phyloP scores from a whole-genome alignment of 805 yeast genomes.

The Torulaspora indica region DNA sequence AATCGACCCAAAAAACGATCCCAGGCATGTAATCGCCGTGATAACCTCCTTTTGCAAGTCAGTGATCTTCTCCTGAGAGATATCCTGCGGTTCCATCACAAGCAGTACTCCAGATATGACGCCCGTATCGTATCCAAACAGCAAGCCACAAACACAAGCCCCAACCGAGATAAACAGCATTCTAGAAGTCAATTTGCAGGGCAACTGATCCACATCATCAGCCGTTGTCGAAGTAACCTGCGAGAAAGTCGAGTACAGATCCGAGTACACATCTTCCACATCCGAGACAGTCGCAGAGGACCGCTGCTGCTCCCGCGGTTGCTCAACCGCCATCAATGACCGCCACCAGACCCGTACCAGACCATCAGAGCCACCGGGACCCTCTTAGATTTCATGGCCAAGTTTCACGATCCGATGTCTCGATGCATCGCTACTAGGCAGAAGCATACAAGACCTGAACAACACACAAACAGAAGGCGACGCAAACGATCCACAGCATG shows the following conservation, averaged over 20 bases:
- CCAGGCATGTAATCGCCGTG: conserved; percentile 47
- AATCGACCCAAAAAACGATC: conserved; percentile 51
- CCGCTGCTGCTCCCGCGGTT: conserved; percentile 2
- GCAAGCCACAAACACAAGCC: conserved; percentile 55
- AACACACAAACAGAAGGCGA: background rate
- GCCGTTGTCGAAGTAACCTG: conserved; percentile 28
- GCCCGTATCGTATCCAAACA: conserved; percentile 64
- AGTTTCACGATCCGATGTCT: background rate
- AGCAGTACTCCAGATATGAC: conserved; percentile 57
- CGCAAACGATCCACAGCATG: background rate
- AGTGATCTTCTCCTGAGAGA: conserved; percentile 34
- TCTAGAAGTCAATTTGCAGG: conserved; percentile 23
- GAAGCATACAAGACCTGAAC: background rate
- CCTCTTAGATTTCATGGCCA: background rate
- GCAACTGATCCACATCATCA: conserved; percentile 31
- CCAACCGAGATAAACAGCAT: conserved; percentile 21
- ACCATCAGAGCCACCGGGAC: background rate
- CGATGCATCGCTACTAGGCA: background rate
- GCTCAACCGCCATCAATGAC: background rate
- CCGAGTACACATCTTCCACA: conserved; percentile 29
- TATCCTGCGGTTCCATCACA: conserved; percentile 41
- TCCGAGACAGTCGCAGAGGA: conserved; percentile 9
- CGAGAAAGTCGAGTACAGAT: conserved; percentile 29
- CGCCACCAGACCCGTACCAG: background rate
- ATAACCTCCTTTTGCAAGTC: conserved; percentile 39